Conservation (phyloP, 148 eudicot genomes). For the Selenicereus undatus region DNA sequence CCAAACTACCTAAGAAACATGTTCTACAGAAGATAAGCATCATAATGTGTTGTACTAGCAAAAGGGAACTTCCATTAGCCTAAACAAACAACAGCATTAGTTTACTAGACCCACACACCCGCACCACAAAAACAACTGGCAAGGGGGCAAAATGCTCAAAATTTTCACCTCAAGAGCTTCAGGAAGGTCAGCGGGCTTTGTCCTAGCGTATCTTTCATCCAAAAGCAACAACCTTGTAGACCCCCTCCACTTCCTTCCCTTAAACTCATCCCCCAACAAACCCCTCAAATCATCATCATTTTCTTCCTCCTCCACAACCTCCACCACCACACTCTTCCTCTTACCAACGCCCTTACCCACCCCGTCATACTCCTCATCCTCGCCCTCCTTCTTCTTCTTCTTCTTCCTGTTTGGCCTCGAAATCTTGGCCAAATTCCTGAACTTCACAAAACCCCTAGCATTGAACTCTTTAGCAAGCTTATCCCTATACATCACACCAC, state of each 20-base stretch:
- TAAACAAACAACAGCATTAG: background rate
- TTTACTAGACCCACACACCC: background rate
- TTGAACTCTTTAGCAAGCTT: conserved; percentile 64
- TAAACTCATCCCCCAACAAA: conserved; percentile 68
- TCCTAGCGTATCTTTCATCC: conserved; percentile 62
- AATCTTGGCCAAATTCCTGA: conserved; percentile 74
- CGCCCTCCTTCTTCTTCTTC: conserved; percentile 28
- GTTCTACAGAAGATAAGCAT: background rate
- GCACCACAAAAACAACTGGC: background rate
- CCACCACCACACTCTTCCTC: conserved; percentile 49
- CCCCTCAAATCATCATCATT: conserved; percentile 50
- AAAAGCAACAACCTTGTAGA: conserved; percentile 85
- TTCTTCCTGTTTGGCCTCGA: conserved; percentile 63
- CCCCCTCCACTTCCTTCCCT: conserved; percentile 64
- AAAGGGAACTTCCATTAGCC: background rate
- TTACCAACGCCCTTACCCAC: conserved; percentile 28
- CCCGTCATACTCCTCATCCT: conserved; percentile 26
- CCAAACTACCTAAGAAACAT: background rate
- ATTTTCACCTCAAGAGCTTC: conserved; percentile 73
- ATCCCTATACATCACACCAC: conserved; percentile 74
- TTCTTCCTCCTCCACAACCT: conserved; percentile 46
- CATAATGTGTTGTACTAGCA: background rate
- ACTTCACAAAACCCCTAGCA: conserved; percentile 65
- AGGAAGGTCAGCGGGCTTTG: conserved; percentile 58
- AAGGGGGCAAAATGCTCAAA: background rate